Evolutionary conservation across 352 stramenopile genomes (phyloP).

Genomic region (Globisporangium perplexum): DNA sequence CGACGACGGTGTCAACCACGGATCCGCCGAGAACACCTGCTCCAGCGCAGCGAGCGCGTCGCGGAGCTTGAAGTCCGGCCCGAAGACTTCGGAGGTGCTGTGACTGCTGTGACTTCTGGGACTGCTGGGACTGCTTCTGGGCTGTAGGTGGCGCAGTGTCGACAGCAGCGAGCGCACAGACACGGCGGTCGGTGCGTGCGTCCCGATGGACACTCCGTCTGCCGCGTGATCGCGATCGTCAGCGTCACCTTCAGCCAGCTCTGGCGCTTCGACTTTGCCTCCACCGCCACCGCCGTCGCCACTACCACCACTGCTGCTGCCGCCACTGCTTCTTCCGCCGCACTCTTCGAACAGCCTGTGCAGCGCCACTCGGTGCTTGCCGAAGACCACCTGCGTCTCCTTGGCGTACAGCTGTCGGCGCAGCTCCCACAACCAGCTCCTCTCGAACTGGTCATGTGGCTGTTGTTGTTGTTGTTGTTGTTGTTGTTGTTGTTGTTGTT

Average conservation of each 20-base stretch:
- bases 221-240: background rate
- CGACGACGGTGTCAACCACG: too few species aligned
- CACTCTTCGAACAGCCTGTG: conserved; percentile 27
- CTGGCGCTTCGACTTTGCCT: background rate
- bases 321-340: too few species aligned
- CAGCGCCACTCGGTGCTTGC: conserved; percentile 32
- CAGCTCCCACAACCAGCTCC: conserved; percentile 19
- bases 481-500: conserved; percentile 5
- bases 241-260: background rate
- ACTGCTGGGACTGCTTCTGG: background rate
- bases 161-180: conserved; percentile 15
- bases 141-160: conserved; percentile 9
- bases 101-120: background rate
- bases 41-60: conserved; percentile 17
- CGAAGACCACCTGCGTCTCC: conserved; percentile 30
- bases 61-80: conserved; percentile 11
- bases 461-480: background rate
- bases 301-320: too few species aligned
- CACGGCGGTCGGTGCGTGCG: background rate
- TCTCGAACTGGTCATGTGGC: conserved; percentile 3
- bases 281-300: background rate
- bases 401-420: conserved; percentile 32
- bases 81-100: conserved; percentile 2
- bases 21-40: conserved; percentile 1
- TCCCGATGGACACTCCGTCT: background rate